Base-by-base conservation (phyloP, 768 basidiomycete species). In the Boletellus ananas region DNA sequence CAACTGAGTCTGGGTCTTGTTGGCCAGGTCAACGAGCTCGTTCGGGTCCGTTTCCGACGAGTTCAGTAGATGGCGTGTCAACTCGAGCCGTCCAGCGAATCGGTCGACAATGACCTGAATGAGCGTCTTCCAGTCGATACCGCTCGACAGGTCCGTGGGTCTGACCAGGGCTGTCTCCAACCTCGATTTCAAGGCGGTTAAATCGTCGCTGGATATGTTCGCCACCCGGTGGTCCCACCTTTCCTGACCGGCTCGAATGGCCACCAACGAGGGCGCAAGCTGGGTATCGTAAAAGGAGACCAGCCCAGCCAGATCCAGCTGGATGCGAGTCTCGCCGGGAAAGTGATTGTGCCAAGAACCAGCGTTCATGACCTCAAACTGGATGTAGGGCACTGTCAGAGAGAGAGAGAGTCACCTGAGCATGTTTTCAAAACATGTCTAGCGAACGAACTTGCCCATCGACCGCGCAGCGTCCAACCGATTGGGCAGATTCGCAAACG, bases 101-200 rank as follows among this genome's bases (percentile, higher is more conserved):
- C 33, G 43, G 10, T 34, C 33, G 3, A 43, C 33, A 14, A 16
- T 43, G 17, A 43, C 33, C 18, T 43, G 43, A 9, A 43, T 34
- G 31, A 70, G 47, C 2, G 64, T 55, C 27, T 33, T 43, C 70
- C 70, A 71, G 51, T 70, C 70, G 12, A 70, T 45, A 4, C 65
- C 67, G 36, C 69, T 74, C 1, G 49, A 47, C 10, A 36, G 46
- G 3, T 11, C 17, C 2, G 17, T 38, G 18, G 54, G 40, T 16
- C 41, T 23, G 14, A 7, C 35, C 25, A 59, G 18, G 29, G 16
- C 40, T 20, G 51, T 42, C n/a, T 27, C 40, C 14, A 58, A 21
- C n/a, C 17, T 43, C 5, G 29, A 40, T 20, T 14, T 46, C 8
- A 54, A 23, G 23, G 3, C 21, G 16, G n/a, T 20, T 7, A 50